Evolutionary conservation across 2,329 filamentous ascomycete genomes (phyloP).

Genomic region (Colletotrichum costaricense): DNA sequence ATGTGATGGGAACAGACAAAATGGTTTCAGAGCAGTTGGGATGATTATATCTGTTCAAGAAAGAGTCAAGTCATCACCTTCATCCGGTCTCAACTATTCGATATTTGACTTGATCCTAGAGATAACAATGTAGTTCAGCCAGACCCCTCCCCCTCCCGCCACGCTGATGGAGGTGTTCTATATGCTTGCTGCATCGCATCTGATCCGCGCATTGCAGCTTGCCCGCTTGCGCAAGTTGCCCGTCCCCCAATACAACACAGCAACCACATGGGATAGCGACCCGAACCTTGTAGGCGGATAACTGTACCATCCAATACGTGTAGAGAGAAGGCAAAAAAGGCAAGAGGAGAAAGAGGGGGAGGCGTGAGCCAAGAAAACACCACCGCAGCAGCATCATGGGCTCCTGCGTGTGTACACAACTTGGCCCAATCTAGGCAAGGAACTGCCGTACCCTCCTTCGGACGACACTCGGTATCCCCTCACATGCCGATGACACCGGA

Average conservation of each 20-base stretch:
- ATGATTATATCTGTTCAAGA: slow-evolving; percentile 12
- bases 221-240: slow-evolving; percentile 12
- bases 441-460: slow-evolving; percentile 31
- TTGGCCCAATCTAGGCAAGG: not conserved
- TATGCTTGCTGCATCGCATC: slow-evolving; percentile 28
- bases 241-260: slow-evolving; percentile 13
- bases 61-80: slow-evolving; percentile 3
- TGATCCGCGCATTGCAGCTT: slow-evolving; percentile 23
- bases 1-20: slow-evolving; percentile 12
- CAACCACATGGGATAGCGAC: not conserved
- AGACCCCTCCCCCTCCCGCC: not conserved
- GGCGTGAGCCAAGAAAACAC: slow-evolving; percentile 17
- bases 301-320: not conserved
- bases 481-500: slow-evolving; percentile 18
- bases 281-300: not conserved
- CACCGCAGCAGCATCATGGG: not conserved
- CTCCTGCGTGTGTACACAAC: not conserved
- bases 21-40: slow-evolving; percentile 29
- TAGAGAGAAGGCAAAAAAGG: not conserved
- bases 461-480: slow-evolving; percentile 29
- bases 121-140: not conserved
- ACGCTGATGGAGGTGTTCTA: slow-evolving; percentile 27
- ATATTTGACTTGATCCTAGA: slow-evolving; percentile 3
- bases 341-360: slow-evolving; percentile 2
- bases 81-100: not conserved